Base-by-base conservation (phyloP, 73 alveolate genomes). In the Blepharisma stoltei region DNA sequence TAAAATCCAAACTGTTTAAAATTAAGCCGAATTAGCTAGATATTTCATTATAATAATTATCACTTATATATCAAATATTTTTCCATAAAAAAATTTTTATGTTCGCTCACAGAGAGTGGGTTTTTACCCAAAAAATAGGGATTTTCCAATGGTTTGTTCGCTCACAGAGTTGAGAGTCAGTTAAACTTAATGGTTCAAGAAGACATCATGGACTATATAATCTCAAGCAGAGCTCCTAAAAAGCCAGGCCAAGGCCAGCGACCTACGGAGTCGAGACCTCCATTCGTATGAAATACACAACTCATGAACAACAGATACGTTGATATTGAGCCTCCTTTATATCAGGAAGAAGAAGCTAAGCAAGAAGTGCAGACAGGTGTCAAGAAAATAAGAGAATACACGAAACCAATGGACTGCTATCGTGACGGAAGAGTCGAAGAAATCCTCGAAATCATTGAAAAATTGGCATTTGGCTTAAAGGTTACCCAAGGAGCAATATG, bases 131-230 rank as follows among this genome's bases (percentile, higher is more conserved):
- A n/a, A n/a, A n/a, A n/a, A n/a, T n/a, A n/a, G n/a, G n/a, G n/a
- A n/a, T n/a, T n/a, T n/a, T n/a, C n/a, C n/a, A n/a, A n/a, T n/a
- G n/a, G n/a, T n/a, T n/a, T n/a, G n/a, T n/a, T n/a, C n/a, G n/a
- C n/a, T n/a, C n/a, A n/a, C n/a, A n/a, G 48, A 53, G 7, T 76
- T 86, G 37, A 48, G 84, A 8, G 81, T 81, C 53, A n/a, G n/a
- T 60, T 88, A 37, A 88, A 88, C 71, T 81, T 77, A 6, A 89
- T 83, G 66, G 95, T 88, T 43, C 60, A 83, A 44, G 70, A 88
- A 47, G 95, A 88, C 80, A 88, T 88, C 54, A 86, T 80, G 32
- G 95, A 88, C 80, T 80, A 21, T 25, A 78, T 88, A 53, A 21
- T 88, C 5, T 32, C 41, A 32, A 32, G 73, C 73, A 8, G 18